Percentiles rank a stretch among this genome's conserved stretches.
phyloP scores from a whole-genome alignment of 1,284 basidiomycete species.

The Abortiporus biennis region DNA sequence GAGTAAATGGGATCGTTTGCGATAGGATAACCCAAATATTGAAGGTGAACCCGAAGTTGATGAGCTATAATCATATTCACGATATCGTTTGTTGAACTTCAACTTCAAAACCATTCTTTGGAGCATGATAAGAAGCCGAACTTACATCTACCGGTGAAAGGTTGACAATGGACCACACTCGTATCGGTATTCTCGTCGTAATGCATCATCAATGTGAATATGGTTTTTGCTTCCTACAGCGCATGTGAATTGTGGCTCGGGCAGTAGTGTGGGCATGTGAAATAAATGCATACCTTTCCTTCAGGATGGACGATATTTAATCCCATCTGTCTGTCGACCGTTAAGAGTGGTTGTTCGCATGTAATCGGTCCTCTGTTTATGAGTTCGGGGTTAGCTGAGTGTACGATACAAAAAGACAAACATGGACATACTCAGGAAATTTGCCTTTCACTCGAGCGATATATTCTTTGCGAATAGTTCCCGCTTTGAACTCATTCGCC shows the following conservation, averaged over 20 bases:
- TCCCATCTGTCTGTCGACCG: conserved; percentile 94
- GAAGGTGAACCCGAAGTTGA: conserved; percentile 94
- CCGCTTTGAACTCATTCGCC: conserved; percentile 77
- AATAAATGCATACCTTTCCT: conserved; percentile 62
- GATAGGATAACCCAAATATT: conserved; percentile 91
- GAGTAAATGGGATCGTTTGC: conserved; percentile 90
- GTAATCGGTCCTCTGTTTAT: conserved; percentile 63
- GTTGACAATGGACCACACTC: conserved; percentile 84
- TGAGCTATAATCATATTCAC: conserved; percentile 53
- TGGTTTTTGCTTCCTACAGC: conserved; percentile 83
- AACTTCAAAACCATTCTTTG: too few species aligned
- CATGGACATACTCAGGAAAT: conserved; percentile 69
- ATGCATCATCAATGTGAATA: conserved; percentile 81
- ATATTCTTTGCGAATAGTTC: conserved; percentile 86
- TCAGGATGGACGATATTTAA: conserved; percentile 92
- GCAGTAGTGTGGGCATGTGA: background rate
- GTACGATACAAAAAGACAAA: background rate
- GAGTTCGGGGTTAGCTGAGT: background rate
- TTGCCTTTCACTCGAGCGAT: conserved; percentile 79
- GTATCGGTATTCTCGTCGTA: conserved; percentile 84
- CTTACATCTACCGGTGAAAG: conserved; percentile 60
- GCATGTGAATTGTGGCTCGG: background rate
- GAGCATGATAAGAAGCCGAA: conserved; percentile 9
- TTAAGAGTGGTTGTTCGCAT: conserved; percentile 86
- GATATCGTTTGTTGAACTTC: conserved; percentile 1